Percentiles rank a stretch among this genome's conserved stretches.
phyloP scores from a whole-genome alignment of 2,329 filamentous ascomycete species.

The Talaromyces sp. region DNA sequence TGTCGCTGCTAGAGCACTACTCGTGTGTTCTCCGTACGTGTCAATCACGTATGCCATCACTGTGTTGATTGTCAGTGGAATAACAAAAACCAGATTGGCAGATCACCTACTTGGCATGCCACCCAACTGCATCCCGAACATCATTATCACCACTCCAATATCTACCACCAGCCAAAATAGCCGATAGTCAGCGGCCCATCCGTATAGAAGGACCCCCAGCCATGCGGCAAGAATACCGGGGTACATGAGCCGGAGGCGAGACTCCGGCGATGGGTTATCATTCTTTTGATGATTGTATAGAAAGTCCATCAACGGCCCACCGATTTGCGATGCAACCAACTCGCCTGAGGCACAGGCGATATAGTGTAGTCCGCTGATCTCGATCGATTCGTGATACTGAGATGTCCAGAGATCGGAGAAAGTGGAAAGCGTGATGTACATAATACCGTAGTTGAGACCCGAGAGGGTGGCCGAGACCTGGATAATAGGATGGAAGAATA shows the following conservation, averaged over 20 bases:
- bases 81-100: neutral
- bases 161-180: slow-evolving; percentile 60
- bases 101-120: slow-evolving; percentile 28
- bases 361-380: slow-evolving; percentile 48
- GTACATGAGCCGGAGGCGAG: slow-evolving; percentile 54
- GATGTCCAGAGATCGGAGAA: slow-evolving; percentile 50
- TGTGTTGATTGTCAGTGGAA: slow-evolving; percentile 20
- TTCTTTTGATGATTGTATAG: slow-evolving; percentile 33
- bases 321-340: slow-evolving; percentile 32
- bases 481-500: slow-evolving; percentile 42
- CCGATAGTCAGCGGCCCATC: slow-evolving; percentile 53
- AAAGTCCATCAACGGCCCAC: slow-evolving; percentile 28
- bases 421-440: slow-evolving; percentile 50
- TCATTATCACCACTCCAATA: slow-evolving; percentile 55
- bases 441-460: slow-evolving; percentile 46
- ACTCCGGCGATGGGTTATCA: slow-evolving; percentile 43
- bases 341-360: slow-evolving; percentile 48
- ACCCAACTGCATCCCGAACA: slow-evolving; percentile 53
- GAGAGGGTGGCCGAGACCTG: slow-evolving; percentile 44
- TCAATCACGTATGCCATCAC: slow-evolving; percentile 37
- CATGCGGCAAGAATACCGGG: slow-evolving; percentile 53
- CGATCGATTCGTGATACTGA: slow-evolving; percentile 48
- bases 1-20: slow-evolving; percentile 47
- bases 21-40: slow-evolving; percentile 47
- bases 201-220: slow-evolving; percentile 56